Conservation (phyloP, 2,329 filamentous ascomycete genomes). For the Gnomoniopsis sp. region DNA sequence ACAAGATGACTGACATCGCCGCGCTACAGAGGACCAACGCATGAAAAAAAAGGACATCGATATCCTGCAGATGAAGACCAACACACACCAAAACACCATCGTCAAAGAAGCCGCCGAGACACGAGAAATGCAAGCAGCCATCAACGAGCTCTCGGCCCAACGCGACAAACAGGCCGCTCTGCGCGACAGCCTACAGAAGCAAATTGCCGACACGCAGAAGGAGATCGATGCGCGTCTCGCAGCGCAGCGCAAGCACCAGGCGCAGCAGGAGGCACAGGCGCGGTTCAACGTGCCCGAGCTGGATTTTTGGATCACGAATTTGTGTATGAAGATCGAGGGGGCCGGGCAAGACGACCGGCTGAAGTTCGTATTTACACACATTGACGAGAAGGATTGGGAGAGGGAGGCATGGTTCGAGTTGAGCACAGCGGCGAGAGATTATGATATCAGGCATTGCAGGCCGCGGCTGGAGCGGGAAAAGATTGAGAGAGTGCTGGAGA, state of each 20-base stretch:
- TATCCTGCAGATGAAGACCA: constrained; percentile 69
- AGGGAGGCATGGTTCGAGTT: constrained; percentile 93
- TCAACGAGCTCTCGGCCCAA: constrained; percentile 55
- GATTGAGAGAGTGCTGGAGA: constrained; percentile 72
- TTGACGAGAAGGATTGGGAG: constrained; percentile 85
- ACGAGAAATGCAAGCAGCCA: constrained; percentile 67
- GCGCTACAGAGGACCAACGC: constrained; percentile 73
- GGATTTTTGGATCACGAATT: constrained; percentile 90
- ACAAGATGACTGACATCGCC: not conserved
- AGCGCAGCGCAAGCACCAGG: constrained; percentile 69
- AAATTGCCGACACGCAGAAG: constrained; percentile 65
- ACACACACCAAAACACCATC: constrained; percentile 69
- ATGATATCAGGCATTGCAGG: constrained; percentile 75
- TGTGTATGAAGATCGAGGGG: constrained; percentile 87
- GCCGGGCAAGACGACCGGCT: constrained; percentile 79
- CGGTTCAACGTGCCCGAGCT: constrained; percentile 90
- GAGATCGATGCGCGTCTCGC: constrained; percentile 67
- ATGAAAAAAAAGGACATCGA: constrained; percentile 87
- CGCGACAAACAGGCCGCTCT: constrained; percentile 57
- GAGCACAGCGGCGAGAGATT: constrained; percentile 75
- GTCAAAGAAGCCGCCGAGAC: constrained; percentile 74
- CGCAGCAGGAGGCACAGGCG: constrained; percentile 76
- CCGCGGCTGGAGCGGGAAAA: constrained; percentile 80
- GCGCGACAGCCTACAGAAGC: constrained; percentile 55
- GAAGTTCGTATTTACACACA: constrained; percentile 84